Evolutionary conservation across 306 rosid genomes (phyloP), one percentile per base, ranked within the genome.

Genomic region (Benincasa hispida): DNA sequence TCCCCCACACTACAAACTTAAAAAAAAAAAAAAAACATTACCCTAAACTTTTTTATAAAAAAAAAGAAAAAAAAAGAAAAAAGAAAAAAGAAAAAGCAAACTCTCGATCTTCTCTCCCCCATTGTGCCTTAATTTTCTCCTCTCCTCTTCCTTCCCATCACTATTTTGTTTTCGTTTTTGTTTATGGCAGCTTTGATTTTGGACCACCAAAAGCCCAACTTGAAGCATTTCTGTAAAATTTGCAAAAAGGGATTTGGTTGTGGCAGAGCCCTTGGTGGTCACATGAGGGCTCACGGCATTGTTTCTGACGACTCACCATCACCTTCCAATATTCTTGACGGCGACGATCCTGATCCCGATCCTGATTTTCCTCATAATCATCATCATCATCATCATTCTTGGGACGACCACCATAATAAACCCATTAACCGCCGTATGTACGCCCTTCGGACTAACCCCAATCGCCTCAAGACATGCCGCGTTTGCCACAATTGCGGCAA

Each of bases 221-320:
- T 90, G 77, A 94, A 94, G 79, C 91, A 94, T 78, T 88, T 94
- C 19, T 94, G 97, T 80, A 89, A 93, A 80, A 92, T 92, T 41
- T 94, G 99, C 88, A 92, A 92, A 76, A 94, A 89, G 80, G 97
- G 99, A 0, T 94, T 94, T 72, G 95, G 86, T 1, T 87, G 97
- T 69, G 99, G 99, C 19, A 84, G 99, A 84, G 99, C 99, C 24
- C 55, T 94, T 0, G 99, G 99, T 42, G 99, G 97, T 6, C 99
- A 94, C 87, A 94, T 94, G 99, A 92, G 96, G 83, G 95, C 99
- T 0, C 99, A 94, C 55, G 99, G 99, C 34, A 92, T 92, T 14
- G 96, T 92, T 0, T 92, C 85, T 30, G 95, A 91, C 34, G 66
- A 25, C 15, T 24, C 63, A 3, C 50, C 76, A 0, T 6, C 0